A percentile compares a stretch with the other conserved stretches of the same genome.
These are phyloP conservation scores for Chenopodium berlandieri DNA, from an alignment of 148 eudicot genomes.

Conservation along the genomic window DNA sequence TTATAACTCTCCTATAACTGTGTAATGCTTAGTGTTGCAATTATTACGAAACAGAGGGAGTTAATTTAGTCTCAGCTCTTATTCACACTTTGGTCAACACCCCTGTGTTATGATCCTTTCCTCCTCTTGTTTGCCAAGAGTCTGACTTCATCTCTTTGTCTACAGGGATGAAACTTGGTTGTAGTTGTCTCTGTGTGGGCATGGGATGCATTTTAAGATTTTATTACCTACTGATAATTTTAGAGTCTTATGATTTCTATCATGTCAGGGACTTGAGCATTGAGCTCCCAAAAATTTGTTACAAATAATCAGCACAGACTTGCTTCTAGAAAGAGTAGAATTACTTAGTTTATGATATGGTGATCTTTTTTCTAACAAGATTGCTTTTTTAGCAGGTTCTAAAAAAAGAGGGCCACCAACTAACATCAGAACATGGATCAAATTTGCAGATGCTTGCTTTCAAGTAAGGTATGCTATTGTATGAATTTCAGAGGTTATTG, in stretches of 20 bases:
- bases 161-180: background rate
- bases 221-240: background rate
- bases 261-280: background rate
- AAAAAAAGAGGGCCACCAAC: constrained; percentile 52
- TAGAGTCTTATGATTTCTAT: background rate
- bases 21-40: too few relatives aligned
- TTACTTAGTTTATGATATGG: background rate
- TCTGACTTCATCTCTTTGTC: background rate
- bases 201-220: background rate
- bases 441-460: constrained; percentile 51
- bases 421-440: constrained; percentile 80
- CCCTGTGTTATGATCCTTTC: too few relatives aligned
- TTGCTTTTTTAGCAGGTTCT: constrained; percentile 39
- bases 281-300: background rate
- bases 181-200: background rate
- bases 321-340: background rate
- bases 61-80: too few relatives aligned
- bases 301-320: background rate
- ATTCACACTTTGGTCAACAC: too few relatives aligned
- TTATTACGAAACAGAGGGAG: too few relatives aligned
- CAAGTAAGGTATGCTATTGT: constrained; percentile 54
- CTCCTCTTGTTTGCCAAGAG: too few relatives aligned
- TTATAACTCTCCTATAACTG: too few relatives aligned
- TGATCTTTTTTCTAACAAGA: constrained; percentile 19
- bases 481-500: background rate